Evolutionary conservation across 768 basidiomycete species (phyloP).

Genomic region (Trametes gibbosa): DNA sequence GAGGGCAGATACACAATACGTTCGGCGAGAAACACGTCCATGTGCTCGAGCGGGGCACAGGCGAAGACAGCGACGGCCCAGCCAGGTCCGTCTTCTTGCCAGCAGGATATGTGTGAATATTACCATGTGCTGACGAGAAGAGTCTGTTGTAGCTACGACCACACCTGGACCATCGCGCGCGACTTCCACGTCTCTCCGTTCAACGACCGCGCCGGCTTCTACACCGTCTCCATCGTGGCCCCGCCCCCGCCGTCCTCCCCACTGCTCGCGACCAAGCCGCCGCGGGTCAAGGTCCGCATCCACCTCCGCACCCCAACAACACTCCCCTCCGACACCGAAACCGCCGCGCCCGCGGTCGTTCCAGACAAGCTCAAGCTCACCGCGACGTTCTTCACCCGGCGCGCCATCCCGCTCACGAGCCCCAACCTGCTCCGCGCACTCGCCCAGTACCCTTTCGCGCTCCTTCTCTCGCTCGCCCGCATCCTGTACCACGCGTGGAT

Average conservation of each 20-base stretch:
- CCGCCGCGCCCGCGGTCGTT: background rate
- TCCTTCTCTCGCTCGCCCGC: conserved; percentile 55
- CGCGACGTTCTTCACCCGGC: conserved; percentile 41
- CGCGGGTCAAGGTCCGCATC: conserved; percentile 40
- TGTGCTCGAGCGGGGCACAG: conserved; percentile 44
- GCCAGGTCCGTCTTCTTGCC: conserved; percentile 22
- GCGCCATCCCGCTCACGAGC: conserved; percentile 40
- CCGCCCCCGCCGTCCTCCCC: conserved; percentile 38
- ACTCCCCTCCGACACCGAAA: background rate
- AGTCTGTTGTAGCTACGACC: conserved; percentile 41
- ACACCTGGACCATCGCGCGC: conserved; percentile 65
- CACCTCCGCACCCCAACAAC: conserved; percentile 23
- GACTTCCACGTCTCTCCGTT: conserved; percentile 78
- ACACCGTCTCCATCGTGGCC: conserved; percentile 51
- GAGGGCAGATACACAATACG: conserved; percentile 61
- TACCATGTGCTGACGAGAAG: background rate
- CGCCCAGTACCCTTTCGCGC: conserved; percentile 44
- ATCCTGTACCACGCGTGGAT: conserved; percentile 60
- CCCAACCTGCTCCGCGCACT: conserved; percentile 40
- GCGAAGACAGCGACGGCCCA: conserved; percentile 38
- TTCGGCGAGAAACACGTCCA: conserved; percentile 70
- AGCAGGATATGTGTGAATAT: conserved; percentile 27
- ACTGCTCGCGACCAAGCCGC: conserved; percentile 21
- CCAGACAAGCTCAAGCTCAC: conserved; percentile 48
- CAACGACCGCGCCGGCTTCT: conserved; percentile 67